A percentile compares a stretch with the other conserved stretches of the same genome.
Conservation (phyloP, 306 rosid genomes). For the Clitoria ternatea region DNA sequence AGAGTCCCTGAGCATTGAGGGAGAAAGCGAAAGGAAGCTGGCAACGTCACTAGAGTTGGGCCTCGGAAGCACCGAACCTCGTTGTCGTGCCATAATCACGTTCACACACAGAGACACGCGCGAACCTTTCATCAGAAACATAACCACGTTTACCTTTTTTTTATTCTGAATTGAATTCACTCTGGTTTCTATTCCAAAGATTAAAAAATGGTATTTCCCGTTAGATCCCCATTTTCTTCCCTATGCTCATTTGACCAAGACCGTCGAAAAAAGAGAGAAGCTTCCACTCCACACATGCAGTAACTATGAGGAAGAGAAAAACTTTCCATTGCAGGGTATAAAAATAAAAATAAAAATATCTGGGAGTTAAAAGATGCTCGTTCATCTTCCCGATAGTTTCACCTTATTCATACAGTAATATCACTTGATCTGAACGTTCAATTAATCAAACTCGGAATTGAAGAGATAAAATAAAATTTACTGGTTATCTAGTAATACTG, state of each 20-base stretch:
- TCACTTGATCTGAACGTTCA: neutral
- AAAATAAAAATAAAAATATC: neutral
- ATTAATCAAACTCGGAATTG: neutral
- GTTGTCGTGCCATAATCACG: conserved; percentile 37
- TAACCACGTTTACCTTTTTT: conserved; percentile 36
- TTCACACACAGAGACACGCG: neutral
- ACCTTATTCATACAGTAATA: neutral
- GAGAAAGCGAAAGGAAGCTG: conserved; percentile 33
- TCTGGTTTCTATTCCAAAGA: neutral
- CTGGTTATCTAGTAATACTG: neutral
- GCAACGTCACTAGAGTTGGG: conserved; percentile 27
- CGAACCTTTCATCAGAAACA: conserved; percentile 14
- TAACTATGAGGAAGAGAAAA: neutral
- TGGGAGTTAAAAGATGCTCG: neutral
- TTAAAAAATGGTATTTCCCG: conserved; percentile 7
- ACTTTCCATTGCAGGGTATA: neutral
- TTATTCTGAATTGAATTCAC: conserved; percentile 10
- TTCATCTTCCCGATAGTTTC: neutral
- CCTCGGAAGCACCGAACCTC: conserved; percentile 27
- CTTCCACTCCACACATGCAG: conserved; percentile 31
- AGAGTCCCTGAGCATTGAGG: conserved; percentile 5
- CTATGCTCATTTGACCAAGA: conserved; percentile 32
- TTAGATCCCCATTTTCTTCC: neutral
- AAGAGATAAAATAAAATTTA: neutral
- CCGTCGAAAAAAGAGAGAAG: conserved; percentile 2